phyloP scores from a whole-genome alignment of 805 yeast genomes.

The Ogataea paraovalis region DNA sequence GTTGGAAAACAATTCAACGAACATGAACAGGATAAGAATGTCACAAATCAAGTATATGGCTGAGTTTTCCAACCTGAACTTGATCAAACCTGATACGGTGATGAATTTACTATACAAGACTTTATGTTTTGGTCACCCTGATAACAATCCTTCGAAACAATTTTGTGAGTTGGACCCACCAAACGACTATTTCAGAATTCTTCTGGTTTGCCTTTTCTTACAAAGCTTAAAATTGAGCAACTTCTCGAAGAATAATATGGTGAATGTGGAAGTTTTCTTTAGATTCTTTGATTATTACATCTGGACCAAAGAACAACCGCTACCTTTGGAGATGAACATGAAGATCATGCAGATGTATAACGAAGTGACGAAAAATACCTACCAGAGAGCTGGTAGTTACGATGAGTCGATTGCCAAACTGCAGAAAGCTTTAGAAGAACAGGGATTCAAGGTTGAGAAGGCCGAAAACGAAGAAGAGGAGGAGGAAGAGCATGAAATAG shows the following conservation, averaged over 20 bases:
- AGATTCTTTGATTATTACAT: conserved; percentile 69
- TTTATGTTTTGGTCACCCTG: conserved; percentile 61
- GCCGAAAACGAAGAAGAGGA: conserved; percentile 12
- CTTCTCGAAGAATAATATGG: conserved; percentile 10
- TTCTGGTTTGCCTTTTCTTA: conserved; percentile 45
- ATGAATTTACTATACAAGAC: conserved; percentile 52
- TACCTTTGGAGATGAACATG: conserved; percentile 62
- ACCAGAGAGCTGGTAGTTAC: conserved; percentile 34
- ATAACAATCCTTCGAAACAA: conserved; percentile 48
- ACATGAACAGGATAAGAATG: conserved; percentile 55
- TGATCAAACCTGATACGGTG: conserved; percentile 44
- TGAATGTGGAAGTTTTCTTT: conserved; percentile 39
- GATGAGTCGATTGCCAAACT: conserved; percentile 43
- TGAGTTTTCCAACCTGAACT: conserved; percentile 46
- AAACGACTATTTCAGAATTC: conserved; percentile 68
- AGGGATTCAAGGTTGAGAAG: conserved; percentile 10
- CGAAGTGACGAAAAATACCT: conserved; percentile 25
- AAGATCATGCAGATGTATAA: conserved; percentile 42
- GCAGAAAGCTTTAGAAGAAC: conserved; percentile 25
- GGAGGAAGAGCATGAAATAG: conserved; percentile 12
- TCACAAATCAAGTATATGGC: conserved; percentile 59
- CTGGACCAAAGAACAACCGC: conserved; percentile 53
- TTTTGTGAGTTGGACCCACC: conserved; percentile 54
- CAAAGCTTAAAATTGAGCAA: conserved; percentile 20
- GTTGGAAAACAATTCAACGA: conserved; percentile 59